Conservation (phyloP, 345 rosid species). For the Abelmoschus esculentus region DNA sequence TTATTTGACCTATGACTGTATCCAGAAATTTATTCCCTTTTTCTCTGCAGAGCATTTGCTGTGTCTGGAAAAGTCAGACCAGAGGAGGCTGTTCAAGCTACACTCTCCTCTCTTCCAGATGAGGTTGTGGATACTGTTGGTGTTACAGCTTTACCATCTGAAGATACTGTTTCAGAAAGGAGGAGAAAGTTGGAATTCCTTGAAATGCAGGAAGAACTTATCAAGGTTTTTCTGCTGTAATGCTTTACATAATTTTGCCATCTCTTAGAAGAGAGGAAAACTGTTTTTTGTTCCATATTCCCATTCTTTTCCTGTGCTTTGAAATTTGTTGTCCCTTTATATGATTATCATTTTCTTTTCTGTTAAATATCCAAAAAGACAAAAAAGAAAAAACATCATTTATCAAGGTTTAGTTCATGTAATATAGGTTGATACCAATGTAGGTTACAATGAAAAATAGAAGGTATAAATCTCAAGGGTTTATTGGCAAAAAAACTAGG, state of each 20-base stretch:
- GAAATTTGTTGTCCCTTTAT: not conserved
- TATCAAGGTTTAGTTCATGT: conserved; percentile 2
- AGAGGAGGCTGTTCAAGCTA: conserved; percentile 97
- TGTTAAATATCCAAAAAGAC: not conserved
- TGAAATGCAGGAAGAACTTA: conserved; percentile 95
- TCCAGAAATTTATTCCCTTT: conserved; percentile 4
- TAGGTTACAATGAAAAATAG: not conserved
- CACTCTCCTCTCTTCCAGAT: conserved; percentile 91
- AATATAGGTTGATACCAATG: not conserved
- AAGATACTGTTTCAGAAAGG: conserved; percentile 85
- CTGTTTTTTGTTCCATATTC: not conserved
- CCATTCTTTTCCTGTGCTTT: not conserved
- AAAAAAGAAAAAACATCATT: not conserved
- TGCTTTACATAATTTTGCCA: conserved; percentile 5
- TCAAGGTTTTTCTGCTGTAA: conserved; percentile 45
- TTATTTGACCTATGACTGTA: conserved; percentile 3
- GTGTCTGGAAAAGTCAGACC: conserved; percentile 90
- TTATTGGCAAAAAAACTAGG: not conserved
- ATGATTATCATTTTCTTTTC: not conserved
- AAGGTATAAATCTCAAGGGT: conserved; percentile 1
- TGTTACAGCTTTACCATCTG: conserved; percentile 81
- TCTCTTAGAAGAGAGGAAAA: conserved; percentile 4
- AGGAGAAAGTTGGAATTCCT: conserved; percentile 90
- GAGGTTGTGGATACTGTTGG: conserved; percentile 95
- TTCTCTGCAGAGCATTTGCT: conserved; percentile 61